A percentile compares a stretch with the other conserved stretches of the same genome.
Conservation (phyloP, 2,329 filamentous ascomycete genomes). For the Tolypocladium ovalisporum region DNA sequence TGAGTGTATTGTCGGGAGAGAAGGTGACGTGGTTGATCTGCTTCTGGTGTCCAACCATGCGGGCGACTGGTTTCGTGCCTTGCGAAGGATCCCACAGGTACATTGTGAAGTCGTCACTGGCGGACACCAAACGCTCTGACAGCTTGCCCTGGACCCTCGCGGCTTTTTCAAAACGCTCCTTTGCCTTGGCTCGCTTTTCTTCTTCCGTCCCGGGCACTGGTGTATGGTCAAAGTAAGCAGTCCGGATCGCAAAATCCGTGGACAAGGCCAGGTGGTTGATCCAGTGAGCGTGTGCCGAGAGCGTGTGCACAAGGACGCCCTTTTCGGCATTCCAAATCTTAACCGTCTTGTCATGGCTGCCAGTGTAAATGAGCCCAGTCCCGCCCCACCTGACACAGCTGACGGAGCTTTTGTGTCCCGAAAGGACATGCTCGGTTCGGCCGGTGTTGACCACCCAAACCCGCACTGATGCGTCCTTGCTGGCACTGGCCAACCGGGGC, state of each 20-base stretch:
- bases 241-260: slow-evolving; percentile 81
- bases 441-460: slow-evolving; percentile 78
- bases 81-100: slow-evolving; percentile 81
- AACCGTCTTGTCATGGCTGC: slow-evolving; percentile 84
- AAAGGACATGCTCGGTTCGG: slow-evolving; percentile 69
- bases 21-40: slow-evolving; percentile 94
- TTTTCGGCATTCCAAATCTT: slow-evolving; percentile 78
- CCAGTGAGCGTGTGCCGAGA: slow-evolving; percentile 81
- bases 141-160: slow-evolving; percentile 66
- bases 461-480: slow-evolving; percentile 79
- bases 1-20: slow-evolving; percentile 76
- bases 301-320: slow-evolving; percentile 69
- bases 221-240: slow-evolving; percentile 77
- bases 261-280: slow-evolving; percentile 92
- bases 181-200: slow-evolving; percentile 64
- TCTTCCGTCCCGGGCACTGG: slow-evolving; percentile 55
- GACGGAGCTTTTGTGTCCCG: slow-evolving; percentile 80
- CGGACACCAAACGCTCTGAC: slow-evolving; percentile 77
- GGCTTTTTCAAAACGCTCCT: slow-evolving; percentile 75
- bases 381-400: slow-evolving; percentile 93
- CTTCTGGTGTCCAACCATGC: slow-evolving; percentile 90
- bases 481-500: slow-evolving; percentile 72
- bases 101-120: slow-evolving; percentile 93
- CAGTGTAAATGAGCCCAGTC: slow-evolving; percentile 72
- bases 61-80: slow-evolving; percentile 74